phyloP scores from a whole-genome alignment of 306 rosid species.

The Parietaria judaica region DNA sequence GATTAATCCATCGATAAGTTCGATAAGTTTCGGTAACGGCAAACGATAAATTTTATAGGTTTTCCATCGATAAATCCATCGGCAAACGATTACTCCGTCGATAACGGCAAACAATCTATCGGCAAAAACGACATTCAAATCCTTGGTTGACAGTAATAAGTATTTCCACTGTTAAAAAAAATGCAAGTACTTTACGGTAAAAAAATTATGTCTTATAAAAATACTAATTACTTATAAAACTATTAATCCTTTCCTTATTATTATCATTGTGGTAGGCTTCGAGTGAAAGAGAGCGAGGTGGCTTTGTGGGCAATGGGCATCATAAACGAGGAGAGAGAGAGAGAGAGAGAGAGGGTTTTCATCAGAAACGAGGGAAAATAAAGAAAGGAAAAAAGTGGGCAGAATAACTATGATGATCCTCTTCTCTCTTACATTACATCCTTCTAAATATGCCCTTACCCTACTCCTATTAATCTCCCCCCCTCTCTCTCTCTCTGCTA shows the following conservation, averaged over 20 bases:
- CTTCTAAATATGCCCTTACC: conserved; percentile 40
- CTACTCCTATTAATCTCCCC: neutral
- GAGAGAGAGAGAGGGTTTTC: conserved; percentile 24
- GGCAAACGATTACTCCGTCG: no score
- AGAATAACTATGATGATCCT: conserved; percentile 50
- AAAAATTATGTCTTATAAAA: no score
- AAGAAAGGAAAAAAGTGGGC: conserved; percentile 30
- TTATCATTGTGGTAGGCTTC: neutral
- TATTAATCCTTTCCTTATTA: neutral
- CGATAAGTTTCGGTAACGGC: no score
- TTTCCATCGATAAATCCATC: no score
- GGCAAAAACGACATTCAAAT: no score
- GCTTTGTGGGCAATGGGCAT: conserved; percentile 25
- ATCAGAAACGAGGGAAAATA: conserved; percentile 43
- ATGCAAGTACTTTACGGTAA: no score
- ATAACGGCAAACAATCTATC: no score
- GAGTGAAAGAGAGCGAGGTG: neutral
- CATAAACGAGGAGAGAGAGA: conserved; percentile 36
- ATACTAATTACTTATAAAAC: neutral
- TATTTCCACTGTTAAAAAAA: no score
- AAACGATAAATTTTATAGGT: no score
- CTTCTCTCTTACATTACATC: conserved; percentile 18
- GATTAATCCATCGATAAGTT: no score
- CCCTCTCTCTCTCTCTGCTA: neutral
- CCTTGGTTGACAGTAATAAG: no score